Evolutionary conservation across 2,329 filamentous ascomycete species (phyloP), one percentile per base, ranked within the genome.

Genomic region (Ceratocystis papillata): DNA sequence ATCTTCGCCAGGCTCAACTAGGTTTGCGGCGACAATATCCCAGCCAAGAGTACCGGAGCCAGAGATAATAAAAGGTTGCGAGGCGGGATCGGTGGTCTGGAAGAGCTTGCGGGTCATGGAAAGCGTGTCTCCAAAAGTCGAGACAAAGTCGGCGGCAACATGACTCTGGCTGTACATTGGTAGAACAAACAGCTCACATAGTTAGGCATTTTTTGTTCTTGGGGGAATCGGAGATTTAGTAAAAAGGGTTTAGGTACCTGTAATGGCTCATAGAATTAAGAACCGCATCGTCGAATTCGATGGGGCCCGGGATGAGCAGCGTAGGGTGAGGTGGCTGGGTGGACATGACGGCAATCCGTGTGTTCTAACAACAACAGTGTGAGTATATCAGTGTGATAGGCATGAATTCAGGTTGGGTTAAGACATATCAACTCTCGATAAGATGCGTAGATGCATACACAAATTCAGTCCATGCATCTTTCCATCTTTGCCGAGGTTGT

Each of bases 251-350:
- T 15, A 25, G 12, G 44, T 67, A 90, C 88, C 89, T 93, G 79
- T 88, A 96, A 78, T 96, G 91, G 80, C 88, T 87, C 93, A 96
- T 96, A 69, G 91, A 90, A 76, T 92, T 84, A 64, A 96, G 85
- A 68, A 97, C 93, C 61, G 87, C 91, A 93, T 97, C 93, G 76
- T 96, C 93, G 74, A 96, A 96, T 79, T 97, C 93, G 76, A 97
- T 96, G 73, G 94, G 94, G 70, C 94, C 94, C 62, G 94, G 94
- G 74, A 99, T 97, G 78, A 99, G 85, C 77, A 99, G 81, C 66
- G 93, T 87, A 55, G 84, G 77, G 73, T 87, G 84, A 63, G 79
- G 76, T 65, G 83, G 79, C 72, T 87, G 84, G 68, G 79, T 80
- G 70, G 83, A 86, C 84, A 87, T 87, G 28, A 59, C 22, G 28